Percentiles rank a stretch among this genome's conserved stretches.
phyloP scores from a whole-genome alignment of 2,329 filamentous ascomycete genomes.

The Trichoderma brevicompactum region DNA sequence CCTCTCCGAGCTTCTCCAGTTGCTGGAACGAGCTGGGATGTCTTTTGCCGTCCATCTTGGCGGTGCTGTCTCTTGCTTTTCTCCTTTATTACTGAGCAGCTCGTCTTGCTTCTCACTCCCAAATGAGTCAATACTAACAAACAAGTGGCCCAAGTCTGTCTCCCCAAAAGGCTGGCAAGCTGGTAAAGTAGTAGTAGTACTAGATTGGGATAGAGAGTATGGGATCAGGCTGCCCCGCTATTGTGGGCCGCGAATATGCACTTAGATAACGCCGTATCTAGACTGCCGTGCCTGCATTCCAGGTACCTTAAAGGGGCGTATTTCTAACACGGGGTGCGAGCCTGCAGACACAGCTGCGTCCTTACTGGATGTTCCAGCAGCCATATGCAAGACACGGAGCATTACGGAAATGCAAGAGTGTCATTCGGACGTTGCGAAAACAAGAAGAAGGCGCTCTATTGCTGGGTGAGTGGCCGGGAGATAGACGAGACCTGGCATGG shows the following conservation, averaged over 20 bases:
- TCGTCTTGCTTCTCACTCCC: neutral
- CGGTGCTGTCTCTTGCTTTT: neutral
- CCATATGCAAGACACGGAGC: conserved; percentile 9
- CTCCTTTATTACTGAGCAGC: neutral
- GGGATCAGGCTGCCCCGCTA: conserved; percentile 23
- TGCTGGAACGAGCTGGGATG: conserved; percentile 98
- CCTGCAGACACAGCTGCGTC: neutral
- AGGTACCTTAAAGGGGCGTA: conserved; percentile 11
- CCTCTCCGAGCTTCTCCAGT: conserved; percentile 97
- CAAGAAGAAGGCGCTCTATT: too few relatives aligned
- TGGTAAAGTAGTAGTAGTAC: neutral
- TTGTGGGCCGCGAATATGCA: conserved; percentile 13
- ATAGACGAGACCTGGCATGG: too few relatives aligned
- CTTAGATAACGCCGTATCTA: conserved; percentile 26
- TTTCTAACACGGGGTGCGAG: conserved; percentile 17
- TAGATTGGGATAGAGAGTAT: neutral
- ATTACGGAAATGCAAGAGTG: neutral
- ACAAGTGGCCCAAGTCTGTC: neutral
- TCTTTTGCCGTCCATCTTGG: conserved; percentile 82
- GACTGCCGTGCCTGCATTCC: conserved; percentile 17
- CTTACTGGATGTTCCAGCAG: neutral
- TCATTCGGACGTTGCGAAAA: too few relatives aligned
- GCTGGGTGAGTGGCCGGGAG: too few relatives aligned
- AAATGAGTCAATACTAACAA: conserved; percentile 5
- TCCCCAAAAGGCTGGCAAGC: conserved; percentile 9